Base-by-base conservation (phyloP, 2,329 filamentous ascomycete species). In the Metarhizium sp. region DNA sequence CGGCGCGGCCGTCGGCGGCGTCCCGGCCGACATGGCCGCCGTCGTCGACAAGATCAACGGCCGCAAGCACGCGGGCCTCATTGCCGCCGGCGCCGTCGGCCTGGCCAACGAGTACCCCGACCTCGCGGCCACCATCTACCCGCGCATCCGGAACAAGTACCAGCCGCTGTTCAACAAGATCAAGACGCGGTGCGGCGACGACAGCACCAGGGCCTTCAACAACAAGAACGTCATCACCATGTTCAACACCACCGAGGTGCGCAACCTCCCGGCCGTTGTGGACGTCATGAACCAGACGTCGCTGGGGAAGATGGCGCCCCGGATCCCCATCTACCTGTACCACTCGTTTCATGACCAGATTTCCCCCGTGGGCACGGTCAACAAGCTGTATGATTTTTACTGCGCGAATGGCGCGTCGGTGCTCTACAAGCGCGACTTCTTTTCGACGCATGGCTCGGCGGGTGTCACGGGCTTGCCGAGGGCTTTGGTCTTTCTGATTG, bases 151-250 rank as follows among this genome's bases (percentile, higher is more conserved):
- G 29, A 61, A 63, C 0, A 34, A 61, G 50, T 59, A 56, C 38
- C 50, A 52, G 8, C 50, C 67, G 59, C 69, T 71, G 16, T 63
- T 65, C 30, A 60, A 63, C 55, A 34, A 70, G 34, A 61, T 62
- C 0, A 59, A 63, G n/a, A 43, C 51, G 57, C 61, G 68, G 58
- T 65, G 64, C 59, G 18, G 67, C 29, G 42, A 57, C 47, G 61
- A 67, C 51, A 57, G 63, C 55, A 40, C 62, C 4, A 50, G 40
- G 2, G 59, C 59, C 6, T 77, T 69, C 55, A 57, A 58, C 2
- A 58, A 61, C 45, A 60, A 73, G 42, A 64, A 76, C 59, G 67
- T 77, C 4, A 63, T 63, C 4, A n/a, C n/a, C 16, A 77, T 76
- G 65, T 76, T 78, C 57, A 63, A 67, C 18, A 63, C 69, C 46